phyloP scores from a whole-genome alignment of 495 filamentous ascomycete genomes.

The Aspergillus haitiensis region DNA sequence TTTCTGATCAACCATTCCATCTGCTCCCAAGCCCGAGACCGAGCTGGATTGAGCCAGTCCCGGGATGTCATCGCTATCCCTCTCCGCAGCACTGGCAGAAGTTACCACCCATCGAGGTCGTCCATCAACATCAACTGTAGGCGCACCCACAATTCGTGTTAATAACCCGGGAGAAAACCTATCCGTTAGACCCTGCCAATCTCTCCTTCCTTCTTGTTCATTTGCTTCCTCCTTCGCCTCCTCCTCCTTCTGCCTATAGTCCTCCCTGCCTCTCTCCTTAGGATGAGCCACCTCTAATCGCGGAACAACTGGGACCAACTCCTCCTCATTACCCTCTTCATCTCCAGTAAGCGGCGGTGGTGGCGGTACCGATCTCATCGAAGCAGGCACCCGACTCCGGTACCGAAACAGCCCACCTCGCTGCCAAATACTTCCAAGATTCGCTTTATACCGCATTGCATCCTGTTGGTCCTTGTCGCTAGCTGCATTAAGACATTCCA shows the following conservation, averaged over 20 bases:
- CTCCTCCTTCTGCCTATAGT: background rate
- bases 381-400: conserved; percentile 39
- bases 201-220: conserved; percentile 34
- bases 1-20: conserved; percentile 5
- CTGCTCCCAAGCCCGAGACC: conserved; percentile 15
- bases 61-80: conserved; percentile 54
- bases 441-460: conserved; percentile 44
- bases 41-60: background rate
- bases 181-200: conserved; percentile 47
- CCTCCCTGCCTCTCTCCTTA: background rate
- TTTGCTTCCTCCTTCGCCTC: conserved; percentile 34
- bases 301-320: background rate
- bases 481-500: conserved; percentile 28
- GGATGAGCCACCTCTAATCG: no score
- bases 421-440: conserved; percentile 43
- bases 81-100: conserved; percentile 44
- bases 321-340: conserved; percentile 2
- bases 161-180: conserved; percentile 40
- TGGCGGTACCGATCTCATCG: conserved; percentile 19
- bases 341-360: background rate
- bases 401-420: conserved; percentile 44
- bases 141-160: conserved; percentile 40
- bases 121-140: conserved; percentile 41
- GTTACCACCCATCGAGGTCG: conserved; percentile 47
- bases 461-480: conserved; percentile 34